Evolutionary conservation across 2,329 filamentous ascomycete genomes (phyloP).

Genomic region (Aspergillus fumigatiaffinis): DNA sequence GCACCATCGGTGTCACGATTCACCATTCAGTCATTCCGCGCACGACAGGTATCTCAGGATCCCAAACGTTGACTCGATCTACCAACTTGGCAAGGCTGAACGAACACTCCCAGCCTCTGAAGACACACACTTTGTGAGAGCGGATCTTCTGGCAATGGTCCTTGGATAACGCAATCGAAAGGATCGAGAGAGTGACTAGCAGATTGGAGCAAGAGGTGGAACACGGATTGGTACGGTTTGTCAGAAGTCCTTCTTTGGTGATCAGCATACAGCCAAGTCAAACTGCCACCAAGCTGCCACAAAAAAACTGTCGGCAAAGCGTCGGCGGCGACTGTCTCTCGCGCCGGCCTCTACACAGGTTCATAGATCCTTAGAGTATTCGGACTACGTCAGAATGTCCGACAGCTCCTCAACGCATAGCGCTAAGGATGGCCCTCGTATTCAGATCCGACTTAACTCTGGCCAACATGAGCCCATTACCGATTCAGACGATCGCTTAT

Average conservation of each 20-base stretch:
- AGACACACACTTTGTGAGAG: neutral
- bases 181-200: neutral
- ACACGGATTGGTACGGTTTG: neutral
- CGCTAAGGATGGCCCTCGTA: conserved; percentile 48
- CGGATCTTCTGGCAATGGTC: neutral
- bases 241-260: neutral
- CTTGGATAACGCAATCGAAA: neutral
- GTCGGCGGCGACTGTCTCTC: neutral
- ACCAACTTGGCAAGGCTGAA: neutral
- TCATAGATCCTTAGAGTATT: neutral
- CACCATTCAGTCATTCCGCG: neutral
- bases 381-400: conserved; percentile 10
- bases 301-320: neutral
- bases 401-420: conserved; percentile 5
- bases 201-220: neutral
- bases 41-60: neutral
- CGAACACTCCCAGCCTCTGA: neutral
- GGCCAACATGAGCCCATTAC: conserved; percentile 52
- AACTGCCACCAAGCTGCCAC: neutral
- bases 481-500: conserved; percentile 30
- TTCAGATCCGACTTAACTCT: conserved; percentile 62
- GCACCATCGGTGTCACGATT: neutral
- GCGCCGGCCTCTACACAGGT: neutral
- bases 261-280: neutral
- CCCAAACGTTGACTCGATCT: neutral